A percentile compares a stretch with the other conserved stretches of the same genome.
Conservation (phyloP, 2,329 filamentous ascomycete species). For the Colletotrichum higginsianum region DNA sequence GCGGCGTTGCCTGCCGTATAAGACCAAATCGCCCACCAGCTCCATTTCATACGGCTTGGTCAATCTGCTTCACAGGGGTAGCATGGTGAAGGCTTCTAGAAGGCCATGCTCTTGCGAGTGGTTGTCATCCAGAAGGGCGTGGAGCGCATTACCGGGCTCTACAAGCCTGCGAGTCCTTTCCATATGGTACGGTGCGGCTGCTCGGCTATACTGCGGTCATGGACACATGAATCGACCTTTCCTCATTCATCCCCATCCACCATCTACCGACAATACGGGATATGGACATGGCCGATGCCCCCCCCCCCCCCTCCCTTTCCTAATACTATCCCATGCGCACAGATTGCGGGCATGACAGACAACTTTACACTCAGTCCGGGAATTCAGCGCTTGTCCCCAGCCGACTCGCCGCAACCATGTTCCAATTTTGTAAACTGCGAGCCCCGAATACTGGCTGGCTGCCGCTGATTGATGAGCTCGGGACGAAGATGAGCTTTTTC, state of each 20-base stretch:
- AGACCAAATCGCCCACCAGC: constrained; percentile 2
- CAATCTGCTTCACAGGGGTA: constrained; percentile 26
- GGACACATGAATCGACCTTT: constrained; percentile 19
- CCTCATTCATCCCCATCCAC: constrained; percentile 28
- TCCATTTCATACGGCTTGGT: constrained; percentile 26
- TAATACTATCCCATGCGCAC: constrained; percentile 23
- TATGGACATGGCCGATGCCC: constrained; percentile 31
- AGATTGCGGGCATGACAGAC: constrained; percentile 21
- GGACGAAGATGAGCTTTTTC: constrained; percentile 1
- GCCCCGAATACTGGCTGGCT: not conserved
- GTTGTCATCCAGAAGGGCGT: not conserved
- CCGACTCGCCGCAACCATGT: constrained; percentile 4
- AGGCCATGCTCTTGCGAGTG: constrained; percentile 29
- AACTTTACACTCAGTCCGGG: not conserved
- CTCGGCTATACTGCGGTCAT: constrained; percentile 32
- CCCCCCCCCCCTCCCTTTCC: constrained; percentile 10
- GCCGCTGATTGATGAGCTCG: constrained; percentile 4
- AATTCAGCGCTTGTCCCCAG: not conserved
- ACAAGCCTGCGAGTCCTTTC: constrained; percentile 26
- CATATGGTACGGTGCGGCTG: not conserved
- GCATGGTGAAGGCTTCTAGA: constrained; percentile 40
- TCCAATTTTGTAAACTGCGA: constrained; percentile 11
- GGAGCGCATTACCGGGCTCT: constrained; percentile 20
- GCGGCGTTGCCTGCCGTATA: constrained; percentile 32
- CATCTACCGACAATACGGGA: constrained; percentile 31